Conservation (phyloP, 2,329 filamentous ascomycete species). For the Cladosporium sp. region DNA sequence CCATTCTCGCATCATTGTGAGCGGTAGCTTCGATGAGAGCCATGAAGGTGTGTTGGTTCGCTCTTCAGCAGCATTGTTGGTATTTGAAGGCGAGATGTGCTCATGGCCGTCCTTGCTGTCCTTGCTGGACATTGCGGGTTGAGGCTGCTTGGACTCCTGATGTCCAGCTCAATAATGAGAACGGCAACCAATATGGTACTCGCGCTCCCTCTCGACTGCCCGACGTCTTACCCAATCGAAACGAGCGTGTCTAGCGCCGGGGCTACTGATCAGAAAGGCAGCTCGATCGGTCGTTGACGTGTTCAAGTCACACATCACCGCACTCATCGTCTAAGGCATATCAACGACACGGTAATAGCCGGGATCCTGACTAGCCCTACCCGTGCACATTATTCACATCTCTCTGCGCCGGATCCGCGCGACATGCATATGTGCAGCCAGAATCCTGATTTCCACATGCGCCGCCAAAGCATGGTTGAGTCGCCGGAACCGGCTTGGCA, state of each 20-base stretch:
- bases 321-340: background rate
- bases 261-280: too few species aligned
- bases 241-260: too few species aligned
- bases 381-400: background rate
- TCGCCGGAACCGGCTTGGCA: constrained; percentile 1
- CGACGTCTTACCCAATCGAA: too few species aligned
- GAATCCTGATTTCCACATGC: background rate
- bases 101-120: background rate
- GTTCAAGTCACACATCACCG: too few species aligned
- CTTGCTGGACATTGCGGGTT: background rate
- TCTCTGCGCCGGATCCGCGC: background rate
- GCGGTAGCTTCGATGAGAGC: background rate
- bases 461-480: constrained; percentile 1
- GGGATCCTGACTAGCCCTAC: background rate
- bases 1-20: background rate
- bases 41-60: background rate
- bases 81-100: background rate
- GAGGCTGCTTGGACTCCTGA: too few species aligned
- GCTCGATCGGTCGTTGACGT: too few species aligned
- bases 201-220: too few species aligned
- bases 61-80: background rate
- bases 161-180: too few species aligned
- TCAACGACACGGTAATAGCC: background rate
- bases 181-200: too few species aligned
- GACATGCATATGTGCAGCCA: too few species aligned